Percentiles rank a stretch among this genome's conserved stretches.
Conservation (phyloP, 2,329 filamentous ascomycete species). For the Pseudocercospora pini-densiflorae region DNA sequence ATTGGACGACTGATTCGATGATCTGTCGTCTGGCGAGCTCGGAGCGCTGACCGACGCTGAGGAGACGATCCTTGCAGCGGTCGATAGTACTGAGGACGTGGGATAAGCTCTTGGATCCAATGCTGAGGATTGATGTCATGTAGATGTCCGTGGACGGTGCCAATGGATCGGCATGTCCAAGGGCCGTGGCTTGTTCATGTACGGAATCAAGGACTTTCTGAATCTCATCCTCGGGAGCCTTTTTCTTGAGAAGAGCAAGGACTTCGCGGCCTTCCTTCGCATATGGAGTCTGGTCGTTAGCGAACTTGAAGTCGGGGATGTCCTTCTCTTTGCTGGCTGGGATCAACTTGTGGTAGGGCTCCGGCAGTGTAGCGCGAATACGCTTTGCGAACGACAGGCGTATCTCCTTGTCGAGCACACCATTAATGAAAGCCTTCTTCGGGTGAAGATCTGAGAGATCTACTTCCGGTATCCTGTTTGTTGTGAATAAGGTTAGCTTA, state of each 20-base stretch:
- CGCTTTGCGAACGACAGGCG: slow-evolving; percentile 94
- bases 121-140: slow-evolving; percentile 88
- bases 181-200: slow-evolving; percentile 73
- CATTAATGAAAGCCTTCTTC: slow-evolving; percentile 90
- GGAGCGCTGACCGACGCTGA: slow-evolving; percentile 76
- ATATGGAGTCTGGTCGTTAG: slow-evolving; percentile 75
- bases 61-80: slow-evolving; percentile 84
- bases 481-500: slow-evolving; percentile 19
- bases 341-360: slow-evolving; percentile 80
- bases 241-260: slow-evolving; percentile 77
- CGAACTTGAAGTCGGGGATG: slow-evolving; percentile 93
- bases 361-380: slow-evolving; percentile 90
- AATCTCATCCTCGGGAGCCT: slow-evolving; percentile 85
- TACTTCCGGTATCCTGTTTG: slow-evolving; percentile 73
- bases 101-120: slow-evolving; percentile 93
- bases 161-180: slow-evolving; percentile 72
- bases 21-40: slow-evolving; percentile 83
- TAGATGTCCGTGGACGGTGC: slow-evolving; percentile 92
- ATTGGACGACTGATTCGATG: slow-evolving; percentile 84
- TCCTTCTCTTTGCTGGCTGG: slow-evolving; percentile 90
- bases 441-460: slow-evolving; percentile 77
- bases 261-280: slow-evolving; percentile 83
- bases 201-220: slow-evolving; percentile 79
- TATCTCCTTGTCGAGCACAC: slow-evolving; percentile 94
- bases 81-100: slow-evolving; percentile 97